Evolutionary conservation across 1,139 yeast genomes (phyloP).

Genomic region (Geotrichum cucujoidarum): DNA sequence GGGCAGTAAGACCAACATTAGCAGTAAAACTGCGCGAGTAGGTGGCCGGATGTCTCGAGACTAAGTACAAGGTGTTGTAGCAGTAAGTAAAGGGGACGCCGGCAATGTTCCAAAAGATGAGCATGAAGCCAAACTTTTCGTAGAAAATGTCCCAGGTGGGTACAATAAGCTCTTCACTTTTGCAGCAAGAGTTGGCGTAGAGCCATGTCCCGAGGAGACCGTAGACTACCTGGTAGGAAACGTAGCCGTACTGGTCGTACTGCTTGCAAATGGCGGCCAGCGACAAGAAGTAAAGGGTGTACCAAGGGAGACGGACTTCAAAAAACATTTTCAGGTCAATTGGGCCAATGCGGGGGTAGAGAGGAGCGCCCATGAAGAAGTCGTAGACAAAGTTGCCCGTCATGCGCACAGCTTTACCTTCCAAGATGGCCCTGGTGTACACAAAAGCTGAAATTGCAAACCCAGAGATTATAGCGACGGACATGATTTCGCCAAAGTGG

Average conservation of each 20-base stretch:
- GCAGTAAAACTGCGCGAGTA: constrained; percentile 65
- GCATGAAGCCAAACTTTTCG: constrained; percentile 97
- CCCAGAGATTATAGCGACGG: constrained; percentile 81
- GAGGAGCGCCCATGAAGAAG: constrained; percentile 94
- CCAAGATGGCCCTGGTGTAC: constrained; percentile 50
- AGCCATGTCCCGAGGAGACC: constrained; percentile 84
- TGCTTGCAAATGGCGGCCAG: constrained; percentile 74
- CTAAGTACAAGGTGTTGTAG: constrained; percentile 80
- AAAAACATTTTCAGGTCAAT: constrained; percentile 93
- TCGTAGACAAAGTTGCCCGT: constrained; percentile 89
- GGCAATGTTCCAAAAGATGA: constrained; percentile 96
- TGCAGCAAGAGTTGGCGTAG: constrained; percentile 94
- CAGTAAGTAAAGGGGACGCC: constrained; percentile 98
- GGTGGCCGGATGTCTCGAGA: constrained; percentile 76
- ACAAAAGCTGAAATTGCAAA: constrained; percentile 62
- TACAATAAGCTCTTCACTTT: constrained; percentile 94
- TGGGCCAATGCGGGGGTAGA: constrained; percentile 85
- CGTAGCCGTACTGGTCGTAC: constrained; percentile 72
- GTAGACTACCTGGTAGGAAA: constrained; percentile 69
- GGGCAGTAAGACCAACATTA: constrained; percentile 51
- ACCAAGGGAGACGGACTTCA: constrained; percentile 97
- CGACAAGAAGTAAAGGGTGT: constrained; percentile 72
- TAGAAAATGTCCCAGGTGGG: constrained; percentile 99
- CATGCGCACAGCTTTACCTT: constrained; percentile 66
- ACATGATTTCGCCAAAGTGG: constrained; percentile 85